A percentile compares a stretch with the other conserved stretches of the same genome.
phyloP scores from a whole-genome alignment of 2,329 filamentous ascomycete species.

The Pseudogymnoascus sp. region DNA sequence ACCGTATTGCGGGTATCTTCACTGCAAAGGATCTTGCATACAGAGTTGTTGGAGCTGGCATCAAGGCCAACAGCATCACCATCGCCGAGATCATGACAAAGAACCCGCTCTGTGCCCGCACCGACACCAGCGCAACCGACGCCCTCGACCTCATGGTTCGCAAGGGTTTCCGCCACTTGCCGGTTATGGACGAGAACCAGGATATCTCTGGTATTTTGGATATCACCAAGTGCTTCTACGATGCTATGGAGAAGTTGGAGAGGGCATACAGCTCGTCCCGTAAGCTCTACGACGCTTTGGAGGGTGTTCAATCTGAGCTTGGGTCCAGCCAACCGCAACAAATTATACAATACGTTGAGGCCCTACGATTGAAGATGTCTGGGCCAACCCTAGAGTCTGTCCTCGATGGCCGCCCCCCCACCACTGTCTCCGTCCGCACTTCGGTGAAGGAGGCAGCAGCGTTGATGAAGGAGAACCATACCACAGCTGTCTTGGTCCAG shows the following conservation, averaged over 20 bases:
- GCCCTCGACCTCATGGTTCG: slow-evolving; percentile 96
- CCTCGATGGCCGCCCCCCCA: slow-evolving; percentile 81
- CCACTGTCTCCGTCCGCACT: slow-evolving; percentile 89
- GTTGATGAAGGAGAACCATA: slow-evolving; percentile 98
- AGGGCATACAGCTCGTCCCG: slow-evolving; percentile 96
- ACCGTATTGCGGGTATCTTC: slow-evolving; percentile 96
- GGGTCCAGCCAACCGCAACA: slow-evolving; percentile 95
- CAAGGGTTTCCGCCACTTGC: slow-evolving; percentile 94
- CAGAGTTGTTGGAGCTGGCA: slow-evolving; percentile 82
- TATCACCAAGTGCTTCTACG: slow-evolving; percentile 99
- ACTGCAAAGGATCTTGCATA: slow-evolving; percentile 98
- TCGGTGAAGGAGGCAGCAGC: slow-evolving; percentile 93
- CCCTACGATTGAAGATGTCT: slow-evolving; percentile 91
- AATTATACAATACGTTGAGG: slow-evolving; percentile 98
- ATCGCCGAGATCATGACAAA: slow-evolving; percentile 99
- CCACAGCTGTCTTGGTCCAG: slow-evolving; percentile 90
- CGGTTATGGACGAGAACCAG: slow-evolving; percentile 99
- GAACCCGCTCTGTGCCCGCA: slow-evolving; percentile 94
- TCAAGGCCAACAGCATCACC: slow-evolving; percentile 82
- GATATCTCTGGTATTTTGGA: slow-evolving; percentile 97
- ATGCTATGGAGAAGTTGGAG: slow-evolving; percentile 99
- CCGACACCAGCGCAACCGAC: slow-evolving; percentile 96
- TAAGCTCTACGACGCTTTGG: slow-evolving; percentile 92
- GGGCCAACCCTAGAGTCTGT: slow-evolving; percentile 94
- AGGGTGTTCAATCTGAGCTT: slow-evolving; percentile 94